phyloP scores from a whole-genome alignment of 768 basidiomycete genomes.

The Auricularia heimuer region DNA sequence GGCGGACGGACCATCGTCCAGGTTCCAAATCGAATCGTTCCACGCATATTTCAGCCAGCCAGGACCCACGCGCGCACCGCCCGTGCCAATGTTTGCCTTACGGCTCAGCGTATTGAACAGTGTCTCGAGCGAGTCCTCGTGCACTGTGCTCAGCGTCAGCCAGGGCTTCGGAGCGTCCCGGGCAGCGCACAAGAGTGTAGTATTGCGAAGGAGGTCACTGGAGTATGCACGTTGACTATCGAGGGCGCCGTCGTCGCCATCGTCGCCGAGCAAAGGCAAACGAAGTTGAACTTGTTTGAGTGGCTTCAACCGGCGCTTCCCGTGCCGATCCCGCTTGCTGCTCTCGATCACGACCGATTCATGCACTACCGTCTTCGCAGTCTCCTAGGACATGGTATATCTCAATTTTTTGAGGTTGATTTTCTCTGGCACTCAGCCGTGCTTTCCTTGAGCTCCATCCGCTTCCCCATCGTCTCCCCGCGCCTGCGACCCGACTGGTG shows the following conservation, averaged over 20 bases:
- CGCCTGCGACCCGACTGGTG: too few relatives aligned
- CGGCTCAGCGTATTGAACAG: slow-evolving; percentile 64
- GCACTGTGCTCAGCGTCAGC: slow-evolving; percentile 35
- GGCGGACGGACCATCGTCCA: slow-evolving; percentile 70
- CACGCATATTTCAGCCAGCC: slow-evolving; percentile 87
- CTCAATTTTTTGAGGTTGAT: too few relatives aligned
- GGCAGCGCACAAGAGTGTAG: slow-evolving; percentile 51
- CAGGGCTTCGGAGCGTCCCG: not conserved
- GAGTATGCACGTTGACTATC: slow-evolving; percentile 68
- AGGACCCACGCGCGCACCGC: slow-evolving; percentile 52
- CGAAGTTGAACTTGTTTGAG: not conserved
- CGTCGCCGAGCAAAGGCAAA: not conserved
- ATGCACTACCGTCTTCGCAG: too few relatives aligned
- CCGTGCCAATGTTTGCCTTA: slow-evolving; percentile 50
- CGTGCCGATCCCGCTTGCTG: not conserved
- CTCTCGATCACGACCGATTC: too few relatives aligned
- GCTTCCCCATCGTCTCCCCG: too few relatives aligned
- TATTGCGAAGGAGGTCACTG: slow-evolving; percentile 61
- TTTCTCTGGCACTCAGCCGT: too few relatives aligned
- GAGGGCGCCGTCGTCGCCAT: not conserved
- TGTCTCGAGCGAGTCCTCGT: slow-evolving; percentile 51
- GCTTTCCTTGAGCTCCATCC: too few relatives aligned
- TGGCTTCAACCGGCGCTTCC: not conserved
- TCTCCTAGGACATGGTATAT: too few relatives aligned
- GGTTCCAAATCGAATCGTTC: slow-evolving; percentile 67